Percentiles rank a stretch among this genome's conserved stretches.
phyloP scores from a whole-genome alignment of 2,329 filamentous ascomycete species.

The Neonectria sp. region DNA sequence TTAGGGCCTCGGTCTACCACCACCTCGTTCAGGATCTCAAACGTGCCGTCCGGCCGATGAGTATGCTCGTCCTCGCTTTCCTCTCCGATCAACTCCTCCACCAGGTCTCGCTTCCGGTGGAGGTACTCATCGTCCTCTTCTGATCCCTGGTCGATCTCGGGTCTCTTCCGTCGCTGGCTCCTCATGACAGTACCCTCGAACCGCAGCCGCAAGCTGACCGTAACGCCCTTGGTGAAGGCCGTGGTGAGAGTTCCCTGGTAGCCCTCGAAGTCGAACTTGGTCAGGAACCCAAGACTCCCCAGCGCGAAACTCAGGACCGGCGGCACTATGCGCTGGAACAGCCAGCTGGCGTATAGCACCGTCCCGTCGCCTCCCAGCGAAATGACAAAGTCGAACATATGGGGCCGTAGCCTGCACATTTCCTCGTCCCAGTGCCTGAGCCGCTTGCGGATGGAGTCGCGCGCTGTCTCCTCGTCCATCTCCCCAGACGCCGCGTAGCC shows the following conservation, averaged over 20 bases:
- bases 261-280: slow-evolving; percentile 92
- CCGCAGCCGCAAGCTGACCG: slow-evolving; percentile 86
- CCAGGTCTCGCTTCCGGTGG: slow-evolving; percentile 73
- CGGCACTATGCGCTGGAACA: slow-evolving; percentile 95
- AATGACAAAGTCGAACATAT: slow-evolving; percentile 94
- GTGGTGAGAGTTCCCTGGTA: slow-evolving; percentile 78
- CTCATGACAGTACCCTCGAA: slow-evolving; percentile 97
- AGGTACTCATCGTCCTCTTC: slow-evolving; percentile 57
- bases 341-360: slow-evolving; percentile 94
- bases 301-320: slow-evolving; percentile 93
- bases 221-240: slow-evolving; percentile 87
- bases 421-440: slow-evolving; percentile 88
- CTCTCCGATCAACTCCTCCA: slow-evolving; percentile 92
- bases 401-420: slow-evolving; percentile 83
- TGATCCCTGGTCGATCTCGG: slow-evolving; percentile 39
- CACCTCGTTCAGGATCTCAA: slow-evolving; percentile 96
- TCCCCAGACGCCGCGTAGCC: slow-evolving; percentile 58
- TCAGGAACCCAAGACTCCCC: slow-evolving; percentile 93
- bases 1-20: slow-evolving; percentile 96
- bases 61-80: slow-evolving; percentile 88
- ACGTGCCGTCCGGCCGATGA: slow-evolving; percentile 86
- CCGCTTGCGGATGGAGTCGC: slow-evolving; percentile 61
- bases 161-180: slow-evolving; percentile 67
- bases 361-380: slow-evolving; percentile 97
- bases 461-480: slow-evolving; percentile 52